Evolutionary conservation across 1,139 yeast species (phyloP).

Genomic region (Blastobotrys aristatus): DNA sequence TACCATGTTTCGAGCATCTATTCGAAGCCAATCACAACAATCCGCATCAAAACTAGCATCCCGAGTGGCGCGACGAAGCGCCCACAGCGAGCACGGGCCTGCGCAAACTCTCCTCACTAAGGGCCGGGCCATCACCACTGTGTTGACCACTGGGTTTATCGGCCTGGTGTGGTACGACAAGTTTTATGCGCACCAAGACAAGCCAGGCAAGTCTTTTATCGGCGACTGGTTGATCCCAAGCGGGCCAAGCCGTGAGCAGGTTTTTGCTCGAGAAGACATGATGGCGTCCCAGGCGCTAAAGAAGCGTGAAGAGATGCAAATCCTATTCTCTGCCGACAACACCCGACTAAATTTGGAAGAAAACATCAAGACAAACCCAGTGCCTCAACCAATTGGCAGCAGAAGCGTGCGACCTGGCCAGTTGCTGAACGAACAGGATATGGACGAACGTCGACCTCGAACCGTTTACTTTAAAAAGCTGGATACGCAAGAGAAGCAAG

Average conservation of each 20-base stretch:
- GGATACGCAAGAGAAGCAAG: constrained; percentile 6
- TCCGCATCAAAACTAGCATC: constrained; percentile 7
- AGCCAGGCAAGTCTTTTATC: constrained; percentile 23
- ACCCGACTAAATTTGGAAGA: constrained; percentile 20
- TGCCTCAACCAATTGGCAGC: constrained; percentile 21
- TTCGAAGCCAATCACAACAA: constrained; percentile 9
- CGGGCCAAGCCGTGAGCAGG: constrained; percentile 17
- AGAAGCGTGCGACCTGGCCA: constrained; percentile 26
- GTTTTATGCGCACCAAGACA: constrained; percentile 19
- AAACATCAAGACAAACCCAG: constrained; percentile 23
- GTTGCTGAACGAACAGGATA: constrained; percentile 21
- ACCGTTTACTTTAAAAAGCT: constrained; percentile 20
- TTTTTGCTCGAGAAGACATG: constrained; percentile 20
- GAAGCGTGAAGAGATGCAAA: constrained; percentile 20
- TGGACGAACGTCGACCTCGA: constrained; percentile 26
- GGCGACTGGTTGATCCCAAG: constrained; percentile 28
- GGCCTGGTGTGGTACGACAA: constrained; percentile 27
- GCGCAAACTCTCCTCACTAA: constrained; percentile 17
- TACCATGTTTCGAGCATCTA: constrained; percentile 11
- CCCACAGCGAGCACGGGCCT: constrained; percentile 21
- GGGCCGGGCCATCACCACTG: constrained; percentile 19
- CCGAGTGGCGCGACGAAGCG: constrained; percentile 16
- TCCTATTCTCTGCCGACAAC: constrained; percentile 21
- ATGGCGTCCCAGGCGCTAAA: constrained; percentile 15
- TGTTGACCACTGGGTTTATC: constrained; percentile 23